Conservation (phyloP, 768 basidiomycete species). For the Glaciozyma antarctica region DNA sequence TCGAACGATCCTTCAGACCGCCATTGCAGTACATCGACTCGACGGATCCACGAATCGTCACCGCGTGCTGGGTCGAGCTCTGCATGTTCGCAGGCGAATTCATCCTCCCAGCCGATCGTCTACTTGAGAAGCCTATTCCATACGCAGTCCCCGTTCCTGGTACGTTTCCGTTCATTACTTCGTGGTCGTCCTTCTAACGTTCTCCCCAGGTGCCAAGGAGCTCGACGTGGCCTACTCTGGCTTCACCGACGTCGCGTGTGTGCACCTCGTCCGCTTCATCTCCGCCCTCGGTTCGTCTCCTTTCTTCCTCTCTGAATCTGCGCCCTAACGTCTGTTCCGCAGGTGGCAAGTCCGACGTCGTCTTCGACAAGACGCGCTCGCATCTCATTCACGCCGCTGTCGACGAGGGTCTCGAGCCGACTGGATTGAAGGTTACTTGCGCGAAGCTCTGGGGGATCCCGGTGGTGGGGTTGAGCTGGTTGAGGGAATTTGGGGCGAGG, state of each 20-base stretch:
- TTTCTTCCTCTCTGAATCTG: neutral
- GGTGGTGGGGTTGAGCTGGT: neutral
- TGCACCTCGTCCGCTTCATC: constrained; percentile 14
- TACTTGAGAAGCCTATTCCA: constrained; percentile 16
- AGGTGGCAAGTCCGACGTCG: neutral
- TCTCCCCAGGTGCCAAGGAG: neutral
- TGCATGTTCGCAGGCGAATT: constrained; percentile 13
- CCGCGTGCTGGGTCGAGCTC: constrained; percentile 24
- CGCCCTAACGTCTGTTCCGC: neutral
- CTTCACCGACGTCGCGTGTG: neutral
- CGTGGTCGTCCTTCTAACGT: neutral
- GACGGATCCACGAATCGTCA: constrained; percentile 12
- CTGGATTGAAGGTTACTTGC: constrained; percentile 1
- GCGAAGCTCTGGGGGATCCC: constrained; percentile 10
- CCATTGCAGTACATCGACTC: neutral
- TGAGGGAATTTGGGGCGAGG: neutral
- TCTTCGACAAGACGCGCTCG: constrained; percentile 2
- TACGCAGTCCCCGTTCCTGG: constrained; percentile 14
- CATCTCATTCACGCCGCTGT: constrained; percentile 12
- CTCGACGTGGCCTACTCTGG: constrained; percentile 12
- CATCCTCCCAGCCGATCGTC: neutral
- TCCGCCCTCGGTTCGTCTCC: constrained; percentile 7
- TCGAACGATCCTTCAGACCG: neutral
- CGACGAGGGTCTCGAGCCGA: neutral
- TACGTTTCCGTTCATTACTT: neutral